Evolutionary conservation across 108 stramenopile species (phyloP), one percentile per base, ranked within the genome.

Genomic region (Cyclostephanos tholiformis): DNA sequence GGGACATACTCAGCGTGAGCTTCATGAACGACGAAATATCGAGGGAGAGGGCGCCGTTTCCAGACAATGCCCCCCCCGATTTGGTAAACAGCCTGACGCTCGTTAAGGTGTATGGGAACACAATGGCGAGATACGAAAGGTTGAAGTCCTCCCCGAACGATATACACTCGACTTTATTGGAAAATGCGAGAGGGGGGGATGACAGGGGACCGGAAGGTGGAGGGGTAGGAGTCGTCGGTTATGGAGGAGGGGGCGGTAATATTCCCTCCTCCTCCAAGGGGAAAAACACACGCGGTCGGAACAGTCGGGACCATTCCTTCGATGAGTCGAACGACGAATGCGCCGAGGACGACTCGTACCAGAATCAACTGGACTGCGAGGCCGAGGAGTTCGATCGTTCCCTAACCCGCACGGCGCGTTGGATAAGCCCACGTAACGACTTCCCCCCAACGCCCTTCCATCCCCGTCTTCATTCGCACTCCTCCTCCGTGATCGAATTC

Each of bases 11-110:
- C 7, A 73, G 66, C 26, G 79, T 80, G 0, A 73, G 71, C 35
- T 73, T 72, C 50, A 80, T 80, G 79, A 80, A 80, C 51, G 79
- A 80, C 64, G 79, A 80, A 9, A 65, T 69, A 22, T 80, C 79
- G 17, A 68, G 79, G 59, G 79, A 80, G 48, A 59, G 60, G 13
- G 44, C 46, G 12, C 79, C 79, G 8, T 64, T 80, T 5, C 79
- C 79, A 5, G 79, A 80, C 57, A 72, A 80, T 36, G 62, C 66
- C 25, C 79, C 79, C 11, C 79, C 79, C 4, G 79, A 80, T 9
- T 53, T 80, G 48, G 53, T 80, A 39, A 80, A 80, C 49, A 73
- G 72, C 52, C 59, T 80, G 29, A 80, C 79, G 17, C 55, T 80
- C 17, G 49, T 80, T 7, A 80, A 80, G 59, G 29, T 73, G 22